These are phyloP conservation scores for Marvania coccoides DNA, from an alignment of 139 green algal species.

Conservation along the genomic window DNA sequence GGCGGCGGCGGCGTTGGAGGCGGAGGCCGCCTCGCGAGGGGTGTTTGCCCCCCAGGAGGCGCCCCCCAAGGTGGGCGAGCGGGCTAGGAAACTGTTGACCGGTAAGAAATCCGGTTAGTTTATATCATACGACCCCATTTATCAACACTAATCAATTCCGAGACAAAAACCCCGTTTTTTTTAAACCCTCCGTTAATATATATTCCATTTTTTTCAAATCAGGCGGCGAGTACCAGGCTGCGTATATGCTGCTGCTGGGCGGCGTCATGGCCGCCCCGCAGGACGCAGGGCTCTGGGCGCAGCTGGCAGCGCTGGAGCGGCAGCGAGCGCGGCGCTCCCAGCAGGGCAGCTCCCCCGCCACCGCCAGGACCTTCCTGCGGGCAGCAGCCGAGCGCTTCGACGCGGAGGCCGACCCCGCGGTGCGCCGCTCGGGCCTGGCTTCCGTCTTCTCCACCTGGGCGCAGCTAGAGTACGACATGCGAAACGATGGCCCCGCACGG, in stretches of 20 bases:
- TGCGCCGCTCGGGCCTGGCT: constrained; percentile 12
- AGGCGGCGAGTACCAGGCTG: constrained; percentile 8
- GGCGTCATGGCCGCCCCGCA: constrained; percentile 5
- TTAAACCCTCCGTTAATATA: no score
- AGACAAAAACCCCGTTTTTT: no score
- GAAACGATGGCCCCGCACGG: constrained; percentile 31
- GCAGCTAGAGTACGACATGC: constrained; percentile 34
- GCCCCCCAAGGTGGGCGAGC: not conserved
- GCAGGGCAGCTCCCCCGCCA: not conserved
- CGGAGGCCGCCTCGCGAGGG: constrained; percentile 9
- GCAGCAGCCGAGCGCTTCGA: constrained; percentile 27
- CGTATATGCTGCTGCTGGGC: constrained; percentile 16
- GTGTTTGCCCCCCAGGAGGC: constrained; percentile 10
- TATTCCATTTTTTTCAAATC: no score
- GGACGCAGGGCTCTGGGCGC: constrained; percentile 35
- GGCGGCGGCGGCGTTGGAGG: constrained; percentile 13
- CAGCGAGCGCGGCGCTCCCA: constrained; percentile 5
- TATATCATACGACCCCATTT: no score
- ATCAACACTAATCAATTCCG: no score
- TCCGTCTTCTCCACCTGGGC: constrained; percentile 38
- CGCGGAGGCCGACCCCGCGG: not conserved
- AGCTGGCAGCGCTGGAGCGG: constrained; percentile 39
- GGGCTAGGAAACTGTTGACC: constrained; percentile 1
- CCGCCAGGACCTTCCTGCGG: constrained; percentile 38
- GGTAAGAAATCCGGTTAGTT: no score